Conservation (phyloP, 1,284 basidiomycete species). For the Mrakiaceae sp. region DNA sequence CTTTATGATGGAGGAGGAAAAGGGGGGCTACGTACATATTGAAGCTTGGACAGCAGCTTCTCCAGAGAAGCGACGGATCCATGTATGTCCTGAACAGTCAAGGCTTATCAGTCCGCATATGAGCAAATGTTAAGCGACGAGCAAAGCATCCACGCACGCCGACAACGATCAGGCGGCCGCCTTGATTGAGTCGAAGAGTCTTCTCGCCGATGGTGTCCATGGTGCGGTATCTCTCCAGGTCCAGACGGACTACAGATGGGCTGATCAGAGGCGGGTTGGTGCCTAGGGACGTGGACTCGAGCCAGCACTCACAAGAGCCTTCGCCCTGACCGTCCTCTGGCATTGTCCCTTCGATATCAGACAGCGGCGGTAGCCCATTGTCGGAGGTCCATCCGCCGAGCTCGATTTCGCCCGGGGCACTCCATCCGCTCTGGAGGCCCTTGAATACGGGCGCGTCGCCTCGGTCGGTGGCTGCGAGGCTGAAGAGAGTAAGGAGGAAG, state of each 20-base stretch:
- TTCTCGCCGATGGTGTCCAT: no score
- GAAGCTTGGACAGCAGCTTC: slow-evolving; percentile 52
- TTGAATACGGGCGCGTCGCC: slow-evolving; percentile 1
- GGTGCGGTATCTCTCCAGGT: background rate
- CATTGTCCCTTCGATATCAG: slow-evolving; percentile 15
- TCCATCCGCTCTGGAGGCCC: slow-evolving; percentile 18
- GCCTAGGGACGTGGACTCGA: no score
- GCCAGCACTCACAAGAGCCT: background rate
- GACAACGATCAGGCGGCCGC: background rate
- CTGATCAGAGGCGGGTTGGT: background rate
- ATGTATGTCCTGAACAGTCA: slow-evolving; percentile 75
- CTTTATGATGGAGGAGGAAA: no score
- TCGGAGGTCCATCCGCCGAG: slow-evolving; percentile 1
- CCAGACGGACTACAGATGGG: background rate
- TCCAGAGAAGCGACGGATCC: slow-evolving; percentile 57
- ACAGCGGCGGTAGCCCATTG: background rate
- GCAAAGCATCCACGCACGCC: background rate
- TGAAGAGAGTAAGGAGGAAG: slow-evolving; percentile 28
- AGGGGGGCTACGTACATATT: slow-evolving; percentile 35
- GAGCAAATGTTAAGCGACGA: background rate
- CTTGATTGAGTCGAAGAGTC: background rate
- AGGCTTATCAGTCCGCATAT: slow-evolving; percentile 39
- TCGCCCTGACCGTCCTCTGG: slow-evolving; percentile 18
- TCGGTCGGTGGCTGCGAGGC: slow-evolving; percentile 23
- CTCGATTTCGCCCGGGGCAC: slow-evolving; percentile 22